These are phyloP conservation scores for Bimuria novae-zelandiae DNA, from an alignment of 2,329 filamentous ascomycete genomes.

Conservation along the genomic window DNA sequence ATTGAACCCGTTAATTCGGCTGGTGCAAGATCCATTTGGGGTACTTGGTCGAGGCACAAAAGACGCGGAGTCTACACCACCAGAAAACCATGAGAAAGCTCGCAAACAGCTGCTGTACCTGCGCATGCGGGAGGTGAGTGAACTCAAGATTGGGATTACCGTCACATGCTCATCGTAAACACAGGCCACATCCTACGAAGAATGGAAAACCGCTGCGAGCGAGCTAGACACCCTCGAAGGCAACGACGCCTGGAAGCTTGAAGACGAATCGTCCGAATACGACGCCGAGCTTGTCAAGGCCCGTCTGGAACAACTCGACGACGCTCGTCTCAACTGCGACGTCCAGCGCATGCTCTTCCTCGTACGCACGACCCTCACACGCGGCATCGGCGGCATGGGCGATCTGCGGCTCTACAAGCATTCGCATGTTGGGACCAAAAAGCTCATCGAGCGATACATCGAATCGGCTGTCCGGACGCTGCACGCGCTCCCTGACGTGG, in stretches of 20 bases:
- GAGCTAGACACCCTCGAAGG: constrained; percentile 80
- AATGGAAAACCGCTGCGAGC: constrained; percentile 76
- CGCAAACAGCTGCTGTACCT: constrained; percentile 65
- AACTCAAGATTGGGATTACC: not conserved
- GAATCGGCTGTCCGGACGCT: constrained; percentile 77
- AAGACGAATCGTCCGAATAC: constrained; percentile 70
- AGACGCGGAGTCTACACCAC: constrained; percentile 11
- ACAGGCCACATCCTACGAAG: constrained; percentile 68
- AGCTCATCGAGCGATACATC: constrained; percentile 84
- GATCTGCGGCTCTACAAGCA: constrained; percentile 81
- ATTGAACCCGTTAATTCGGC: constrained; percentile 41
- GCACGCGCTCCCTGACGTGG: constrained; percentile 68
- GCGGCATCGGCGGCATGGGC: constrained; percentile 85
- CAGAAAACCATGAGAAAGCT: constrained; percentile 13
- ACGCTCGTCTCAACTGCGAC: constrained; percentile 73
- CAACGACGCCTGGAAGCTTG: constrained; percentile 79
- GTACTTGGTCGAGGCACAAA: constrained; percentile 21
- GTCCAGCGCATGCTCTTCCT: constrained; percentile 77
- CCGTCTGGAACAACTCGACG: constrained; percentile 74
- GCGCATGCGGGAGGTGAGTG: constrained; percentile 67
- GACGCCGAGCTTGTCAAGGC: constrained; percentile 70
- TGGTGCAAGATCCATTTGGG: constrained; percentile 42
- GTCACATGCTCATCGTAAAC: constrained; percentile 29
- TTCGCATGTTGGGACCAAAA: constrained; percentile 84
- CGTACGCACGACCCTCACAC: constrained; percentile 77